phyloP scores from a whole-genome alignment of 495 filamentous ascomycete genomes.

The Talaromyces stipitatus region DNA sequence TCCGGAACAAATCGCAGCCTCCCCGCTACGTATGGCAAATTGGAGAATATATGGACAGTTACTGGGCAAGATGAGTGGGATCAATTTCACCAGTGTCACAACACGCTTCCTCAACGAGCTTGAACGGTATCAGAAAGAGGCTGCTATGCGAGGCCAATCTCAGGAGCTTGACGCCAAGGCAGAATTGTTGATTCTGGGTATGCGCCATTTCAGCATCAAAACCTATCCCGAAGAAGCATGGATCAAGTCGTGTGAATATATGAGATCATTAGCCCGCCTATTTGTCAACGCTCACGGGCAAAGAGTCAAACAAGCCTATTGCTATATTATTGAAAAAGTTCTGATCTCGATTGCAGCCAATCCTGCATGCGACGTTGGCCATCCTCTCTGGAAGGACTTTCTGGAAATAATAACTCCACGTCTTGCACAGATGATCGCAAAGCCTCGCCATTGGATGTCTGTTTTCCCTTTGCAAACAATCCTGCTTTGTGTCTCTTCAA shows the following conservation, averaged over 20 bases:
- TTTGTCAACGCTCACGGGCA: slow-evolving; percentile 81
- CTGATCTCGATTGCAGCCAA: slow-evolving; percentile 81
- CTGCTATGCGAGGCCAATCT: slow-evolving; percentile 54
- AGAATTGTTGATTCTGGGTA: slow-evolving; percentile 78
- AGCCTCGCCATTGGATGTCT: slow-evolving; percentile 83
- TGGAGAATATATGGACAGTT: slow-evolving; percentile 91
- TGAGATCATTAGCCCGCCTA: slow-evolving; percentile 68
- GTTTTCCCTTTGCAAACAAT: slow-evolving; percentile 81
- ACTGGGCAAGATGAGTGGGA: slow-evolving; percentile 88
- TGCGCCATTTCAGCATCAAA: slow-evolving; percentile 78
- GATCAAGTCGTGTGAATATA: slow-evolving; percentile 81
- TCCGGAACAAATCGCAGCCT: slow-evolving; percentile 67
- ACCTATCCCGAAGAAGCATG: slow-evolving; percentile 64
- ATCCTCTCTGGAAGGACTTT: slow-evolving; percentile 80
- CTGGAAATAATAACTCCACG: slow-evolving; percentile 67
- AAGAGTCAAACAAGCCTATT: slow-evolving; percentile 87
- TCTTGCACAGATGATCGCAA: slow-evolving; percentile 72
- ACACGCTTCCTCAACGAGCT: slow-evolving; percentile 76
- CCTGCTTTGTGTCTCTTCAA: slow-evolving; percentile 77
- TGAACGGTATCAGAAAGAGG: slow-evolving; percentile 63
- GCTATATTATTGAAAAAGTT: slow-evolving; percentile 78
- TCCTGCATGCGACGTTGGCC: slow-evolving; percentile 61
- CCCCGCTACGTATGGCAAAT: slow-evolving; percentile 78
- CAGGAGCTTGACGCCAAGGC: slow-evolving; percentile 71
- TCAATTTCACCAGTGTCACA: slow-evolving; percentile 78